These are phyloP conservation scores for Colletotrichum costaricense DNA, from an alignment of 2,329 filamentous ascomycete species.

Conservation along the genomic window DNA sequence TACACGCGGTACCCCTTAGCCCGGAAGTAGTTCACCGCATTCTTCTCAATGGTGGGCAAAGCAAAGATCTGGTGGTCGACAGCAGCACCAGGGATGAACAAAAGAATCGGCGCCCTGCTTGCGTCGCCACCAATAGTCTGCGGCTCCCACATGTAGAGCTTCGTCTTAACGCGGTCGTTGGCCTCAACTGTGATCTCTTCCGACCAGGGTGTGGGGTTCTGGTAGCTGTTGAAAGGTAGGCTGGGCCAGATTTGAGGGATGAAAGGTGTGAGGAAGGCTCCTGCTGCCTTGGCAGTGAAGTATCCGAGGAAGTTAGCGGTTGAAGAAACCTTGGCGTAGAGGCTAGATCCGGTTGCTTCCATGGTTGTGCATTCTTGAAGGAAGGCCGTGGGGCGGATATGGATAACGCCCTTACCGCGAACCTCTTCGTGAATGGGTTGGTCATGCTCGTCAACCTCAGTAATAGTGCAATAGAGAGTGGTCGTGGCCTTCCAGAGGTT, in stretches of 20 bases:
- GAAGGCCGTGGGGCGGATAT: slow-evolving; percentile 65
- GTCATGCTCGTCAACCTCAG: slow-evolving; percentile 45
- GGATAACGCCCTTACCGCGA: slow-evolving; percentile 69
- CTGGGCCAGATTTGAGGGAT: slow-evolving; percentile 65
- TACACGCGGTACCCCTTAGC: slow-evolving; percentile 71
- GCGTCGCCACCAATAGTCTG: slow-evolving; percentile 45
- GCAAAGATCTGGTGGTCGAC: slow-evolving; percentile 74
- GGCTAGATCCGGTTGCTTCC: slow-evolving; percentile 58
- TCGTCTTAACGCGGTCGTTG: slow-evolving; percentile 62
- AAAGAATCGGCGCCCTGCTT: slow-evolving; percentile 57
- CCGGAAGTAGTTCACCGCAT: slow-evolving; percentile 72
- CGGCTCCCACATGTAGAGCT: slow-evolving; percentile 68
- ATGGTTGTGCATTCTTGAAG: slow-evolving; percentile 65
- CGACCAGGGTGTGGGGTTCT: slow-evolving; percentile 60
- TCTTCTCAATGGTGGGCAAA: slow-evolving; percentile 70
- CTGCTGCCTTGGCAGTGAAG: slow-evolving; percentile 65
- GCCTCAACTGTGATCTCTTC: slow-evolving; percentile 59
- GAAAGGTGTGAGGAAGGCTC: slow-evolving; percentile 65
- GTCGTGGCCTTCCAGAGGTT: slow-evolving; percentile 72
- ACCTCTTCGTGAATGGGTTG: slow-evolving; percentile 51
- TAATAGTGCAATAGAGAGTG: slow-evolving; percentile 71
- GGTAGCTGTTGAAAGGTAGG: slow-evolving; percentile 57
- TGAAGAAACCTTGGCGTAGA: slow-evolving; percentile 57
- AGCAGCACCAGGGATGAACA: slow-evolving; percentile 71
- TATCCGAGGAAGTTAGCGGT: slow-evolving; percentile 65